Base-by-base conservation (phyloP, 2,329 filamentous ascomycete species). In the Ascochyta fabae region DNA sequence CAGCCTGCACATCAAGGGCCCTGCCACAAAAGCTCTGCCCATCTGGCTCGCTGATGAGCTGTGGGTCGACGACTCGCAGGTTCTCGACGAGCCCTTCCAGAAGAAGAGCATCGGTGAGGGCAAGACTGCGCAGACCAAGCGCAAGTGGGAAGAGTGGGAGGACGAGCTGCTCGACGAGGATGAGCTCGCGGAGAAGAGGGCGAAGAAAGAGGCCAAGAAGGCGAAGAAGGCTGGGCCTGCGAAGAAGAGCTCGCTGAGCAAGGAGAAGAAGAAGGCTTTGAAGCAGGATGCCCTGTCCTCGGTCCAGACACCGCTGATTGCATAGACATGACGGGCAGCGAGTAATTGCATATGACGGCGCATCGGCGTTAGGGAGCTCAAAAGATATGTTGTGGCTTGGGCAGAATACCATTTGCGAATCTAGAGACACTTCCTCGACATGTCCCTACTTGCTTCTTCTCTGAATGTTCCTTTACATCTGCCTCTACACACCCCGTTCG, bases 1-100 rank as follows among this genome's bases (percentile, higher is more conserved):
- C 76, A 86, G 86, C 60, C 80, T 99, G 59, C 92, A 96, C 76
- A 83, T 99, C 81, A 99, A 98, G 83, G 91, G 92, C 3, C 89
- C 91, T 26, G 87, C 91, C 71, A 96, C 94, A 4, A 89, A 88
- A 58, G 90, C 94, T 8, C 83, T 99, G 70, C 95, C 95, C n/a
- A 88, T 99, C 72, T 99, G 92, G 91, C 80, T 96, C 72, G 90
- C 94, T 4, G 89, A 92, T 65, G 92, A 97, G 82, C 82, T 99
- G 61, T 99, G 95, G 92, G 77, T 88, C 15, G 90, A 95, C 62
- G 85, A 88, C 57, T 83, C 86, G 58, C 88, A 91, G 70, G 86
- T 96, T 6, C 80, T 95, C 39, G 78, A 81, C 6, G 79, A 84
- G 61, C 78, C 76, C 29, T 75, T 69, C 48, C 67, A 68, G 10